Evolutionary conservation across 1,139 yeast species (phyloP), one percentile per base, ranked within the genome.

Genomic region (Candida sp.): DNA sequence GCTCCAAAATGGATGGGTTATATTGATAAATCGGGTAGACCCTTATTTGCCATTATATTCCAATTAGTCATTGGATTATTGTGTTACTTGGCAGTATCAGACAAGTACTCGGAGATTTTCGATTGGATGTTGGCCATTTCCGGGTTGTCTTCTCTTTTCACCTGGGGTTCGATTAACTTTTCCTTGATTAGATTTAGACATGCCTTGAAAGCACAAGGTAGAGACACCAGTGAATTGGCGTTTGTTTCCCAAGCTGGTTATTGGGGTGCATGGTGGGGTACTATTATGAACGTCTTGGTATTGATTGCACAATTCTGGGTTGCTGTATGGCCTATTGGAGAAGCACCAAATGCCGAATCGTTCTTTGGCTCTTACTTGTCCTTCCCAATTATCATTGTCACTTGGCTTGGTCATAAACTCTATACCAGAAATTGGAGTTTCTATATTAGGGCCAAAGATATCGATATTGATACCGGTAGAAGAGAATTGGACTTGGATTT

Each of bases 81-180:
- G 44, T 81, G 87, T 51, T 88, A 82, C 67, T 70, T 86, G 49
- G 89, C 89, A 32, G 88, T 95, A 32, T 77, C 84, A 39, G 63
- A 75, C 21, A 70, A 82, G 45, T 80, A 86, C 61, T 81, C 77
- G 48, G 75, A 71, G 29, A 87, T 88, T 11, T 89, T 89, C 64
- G 72, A 70, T 52, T 89, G 97, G 96, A 70, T 89, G 57, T 70
- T 88, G 60, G 88, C 96, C 22, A 70, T 90, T 40, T 85, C 96
- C 12, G 95, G 95, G 46, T 78, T 88, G 50, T 84, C 95, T 38
- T 84, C 96, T 2, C 73, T 89, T 45, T 88, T 88, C 63, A 86
- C 95, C 5, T 88, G 96, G 95, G 81, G 81, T 35, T 81, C 91
- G 19, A 86, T 89, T 55, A 81, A 85, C 58, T 58, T 85, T 45